These are phyloP conservation scores for Catunica adiposa DNA, from an alignment of 2,329 filamentous ascomycete genomes.

Conservation along the genomic window DNA sequence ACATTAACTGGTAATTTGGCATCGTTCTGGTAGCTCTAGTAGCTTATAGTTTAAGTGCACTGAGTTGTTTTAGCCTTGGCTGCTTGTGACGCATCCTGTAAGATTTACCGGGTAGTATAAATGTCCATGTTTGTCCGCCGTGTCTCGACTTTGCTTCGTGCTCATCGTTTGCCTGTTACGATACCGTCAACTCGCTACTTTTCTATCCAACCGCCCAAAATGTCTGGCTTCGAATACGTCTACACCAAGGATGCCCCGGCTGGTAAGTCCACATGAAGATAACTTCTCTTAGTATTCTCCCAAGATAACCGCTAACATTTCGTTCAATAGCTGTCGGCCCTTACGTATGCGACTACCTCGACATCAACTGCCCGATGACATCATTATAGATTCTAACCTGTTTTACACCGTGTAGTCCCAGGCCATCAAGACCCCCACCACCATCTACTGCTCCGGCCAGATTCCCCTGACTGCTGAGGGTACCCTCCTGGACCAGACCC, in stretches of 20 bases:
- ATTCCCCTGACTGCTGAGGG: constrained; percentile 50
- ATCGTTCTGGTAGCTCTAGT: background rate
- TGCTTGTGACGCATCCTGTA: background rate
- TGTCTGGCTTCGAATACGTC: constrained; percentile 22
- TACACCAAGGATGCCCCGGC: constrained; percentile 43
- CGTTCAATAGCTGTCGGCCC: constrained; percentile 37
- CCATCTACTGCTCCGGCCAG: constrained; percentile 53
- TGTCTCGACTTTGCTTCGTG: constrained; percentile 2
- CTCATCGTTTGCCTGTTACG: background rate
- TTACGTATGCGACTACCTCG: constrained; percentile 33
- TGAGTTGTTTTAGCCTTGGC: background rate
- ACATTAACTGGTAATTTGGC: background rate
- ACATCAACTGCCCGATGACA: background rate
- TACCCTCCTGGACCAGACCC: constrained; percentile 35
- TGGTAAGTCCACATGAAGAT: constrained; percentile 27
- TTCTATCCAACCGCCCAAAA: constrained; percentile 8
- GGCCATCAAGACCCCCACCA: constrained; percentile 47
- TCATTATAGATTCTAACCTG: background rate
- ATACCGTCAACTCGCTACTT: constrained; percentile 3
- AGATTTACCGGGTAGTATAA: background rate
- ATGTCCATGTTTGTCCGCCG: constrained; percentile 4
- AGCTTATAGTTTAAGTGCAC: background rate
- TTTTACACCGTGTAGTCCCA: constrained; percentile 33
- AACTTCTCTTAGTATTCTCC: background rate
- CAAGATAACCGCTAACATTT: background rate